Evolutionary conservation across 83 land plant species (phyloP), one percentile per base, ranked within the genome.

Genomic region (Picea abies): DNA sequence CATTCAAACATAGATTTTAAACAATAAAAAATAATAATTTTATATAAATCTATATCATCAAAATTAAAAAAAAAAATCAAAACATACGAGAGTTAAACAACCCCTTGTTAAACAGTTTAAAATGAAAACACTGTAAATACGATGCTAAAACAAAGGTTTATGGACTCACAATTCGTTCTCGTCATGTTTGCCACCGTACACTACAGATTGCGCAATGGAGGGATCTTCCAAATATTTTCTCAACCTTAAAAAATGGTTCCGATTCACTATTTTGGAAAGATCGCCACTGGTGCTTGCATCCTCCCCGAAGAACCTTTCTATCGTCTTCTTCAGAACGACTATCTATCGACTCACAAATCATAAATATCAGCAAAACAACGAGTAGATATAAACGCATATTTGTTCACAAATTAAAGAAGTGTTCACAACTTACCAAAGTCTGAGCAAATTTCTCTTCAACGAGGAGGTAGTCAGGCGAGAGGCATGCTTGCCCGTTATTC

Each of bases 401-500:
- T 3, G 26, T 3, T 66, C 11, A 66, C 23, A 66, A 25, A 19
- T 10, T 20, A 63, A 63, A 17, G 11, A 19, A 81, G 37, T 12
- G 3, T 81, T 49, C 79, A 6, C 6, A 47, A 3, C 67, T 11
- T 92, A 97, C 99, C 91, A 92, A 16, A 3, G 70, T 63, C 8
- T 87, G 32, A 5, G 88, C 85, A 81, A 78, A 65, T 60, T 84
- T 61, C 62, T 90, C 83, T 82, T 90, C 92, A 5, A 87, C 96
- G 12, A 97, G 87, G 4, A 95, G 22, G 81, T 95, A 97, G 69
- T 97, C 99, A 29, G 93, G 82, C 5, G 91, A 88, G 49, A 93
- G 60, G 84, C 99, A 97, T 15, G 98, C 98, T 87, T 97, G 99
- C 15, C 99, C 99, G 63, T 80, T 79, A 81, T 89, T 88, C 1